Conservation (phyloP, 2,329 filamentous ascomycete species). For the Albophoma yamanashiensis region DNA sequence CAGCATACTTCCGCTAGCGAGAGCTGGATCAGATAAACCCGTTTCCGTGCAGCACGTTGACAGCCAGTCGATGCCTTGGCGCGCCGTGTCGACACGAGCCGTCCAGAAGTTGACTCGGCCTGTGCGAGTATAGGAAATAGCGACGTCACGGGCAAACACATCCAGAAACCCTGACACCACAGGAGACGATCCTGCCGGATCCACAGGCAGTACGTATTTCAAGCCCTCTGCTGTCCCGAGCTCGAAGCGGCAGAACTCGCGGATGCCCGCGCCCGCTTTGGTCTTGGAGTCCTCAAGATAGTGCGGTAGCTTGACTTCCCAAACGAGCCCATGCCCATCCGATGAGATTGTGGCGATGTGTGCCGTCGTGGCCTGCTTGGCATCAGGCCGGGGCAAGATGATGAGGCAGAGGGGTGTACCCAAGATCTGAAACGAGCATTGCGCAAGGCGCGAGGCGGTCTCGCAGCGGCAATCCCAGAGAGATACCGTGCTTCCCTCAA, state of each 20-base stretch:
- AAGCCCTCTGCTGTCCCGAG: conserved; percentile 49
- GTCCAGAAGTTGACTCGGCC: conserved; percentile 80
- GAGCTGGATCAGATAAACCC: conserved; percentile 56
- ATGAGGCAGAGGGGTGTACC: conserved; percentile 75
- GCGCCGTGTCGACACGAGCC: conserved; percentile 54
- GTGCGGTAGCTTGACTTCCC: conserved; percentile 59
- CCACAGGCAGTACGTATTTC: conserved; percentile 66
- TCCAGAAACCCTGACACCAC: conserved; percentile 71
- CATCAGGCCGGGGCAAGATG: conserved; percentile 54
- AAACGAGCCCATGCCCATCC: conserved; percentile 67
- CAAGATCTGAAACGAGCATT: conserved; percentile 39
- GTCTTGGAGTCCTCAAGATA: conserved; percentile 19
- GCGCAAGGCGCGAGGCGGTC: conserved; percentile 43
- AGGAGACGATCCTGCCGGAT: conserved; percentile 67
- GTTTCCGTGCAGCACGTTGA: conserved; percentile 75
- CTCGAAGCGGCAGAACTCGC: conserved; percentile 61
- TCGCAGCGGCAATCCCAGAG: conserved; percentile 68
- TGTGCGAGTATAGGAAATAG: conserved; percentile 68
- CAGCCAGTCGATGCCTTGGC: conserved; percentile 65
- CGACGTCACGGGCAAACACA: conserved; percentile 75
- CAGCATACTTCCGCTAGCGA: conserved; percentile 77
- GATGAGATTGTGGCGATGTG: conserved; percentile 79
- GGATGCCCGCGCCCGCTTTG: conserved; percentile 26
- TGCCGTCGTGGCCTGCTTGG: conserved; percentile 42
- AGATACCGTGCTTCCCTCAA: conserved; percentile 59